Base-by-base conservation (phyloP, 2,329 filamentous ascomycete species). In the Talaromyces atroroseus region DNA sequence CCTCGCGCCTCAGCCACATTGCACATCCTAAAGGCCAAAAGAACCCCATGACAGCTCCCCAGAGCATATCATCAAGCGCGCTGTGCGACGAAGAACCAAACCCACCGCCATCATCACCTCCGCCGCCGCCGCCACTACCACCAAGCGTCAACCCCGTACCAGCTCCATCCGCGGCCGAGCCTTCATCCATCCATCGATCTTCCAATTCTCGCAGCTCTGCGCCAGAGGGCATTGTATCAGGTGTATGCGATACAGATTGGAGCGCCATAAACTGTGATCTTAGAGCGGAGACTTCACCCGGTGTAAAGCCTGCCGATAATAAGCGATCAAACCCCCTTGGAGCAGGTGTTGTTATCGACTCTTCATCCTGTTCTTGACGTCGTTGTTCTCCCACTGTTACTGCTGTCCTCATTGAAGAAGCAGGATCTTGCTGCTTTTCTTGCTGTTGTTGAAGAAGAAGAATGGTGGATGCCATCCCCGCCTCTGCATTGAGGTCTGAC, bases 11-110 rank as follows among this genome's bases (percentile, higher is more conserved):
- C 50, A 95, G 76, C 90, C 92, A 96, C 52, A 87, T 85, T 56
- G 92, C 77, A 65, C 89, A 91, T 0, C 90, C 92, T 10, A 97
- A 73, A 3, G 94, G 94, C 84, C 92, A 97, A 70, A 99, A 88
- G 77, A 97, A 99, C 0, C 94, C 94, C 65, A 94, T 89, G 58
- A 95, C 77, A 71, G 94, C 90, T 4, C 92, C 94, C 74, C 87
- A 89, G 58, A 97, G 79, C 76, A 96, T 83, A 66, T 95, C 87
- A 66, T 97, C 92, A 46, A 96, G 76, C 11, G 88, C 81, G 0
- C 82, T 85, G 48, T 64, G 61, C 51, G 67, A 72, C 2, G 66
- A 66, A 32, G 67, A 57, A n/a, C 71, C 70, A 56, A 72, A 64
- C 16, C 79, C 78, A 47, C 79, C 70, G 51, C 66, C 68, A 57